Conservation (phyloP, 305 asterid species). For the Plantago coronopus region DNA sequence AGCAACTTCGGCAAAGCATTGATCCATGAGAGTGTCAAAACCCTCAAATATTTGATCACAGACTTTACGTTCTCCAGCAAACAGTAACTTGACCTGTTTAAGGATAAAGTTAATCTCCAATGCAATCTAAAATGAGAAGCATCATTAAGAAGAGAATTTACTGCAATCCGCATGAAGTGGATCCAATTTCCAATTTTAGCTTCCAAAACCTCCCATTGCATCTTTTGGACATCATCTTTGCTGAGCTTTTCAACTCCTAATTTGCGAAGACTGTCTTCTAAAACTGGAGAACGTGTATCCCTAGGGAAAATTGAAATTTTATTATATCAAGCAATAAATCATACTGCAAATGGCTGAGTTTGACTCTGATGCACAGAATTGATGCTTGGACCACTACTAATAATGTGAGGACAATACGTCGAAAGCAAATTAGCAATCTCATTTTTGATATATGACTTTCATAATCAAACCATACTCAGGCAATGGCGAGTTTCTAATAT, state of each 20-base stretch:
- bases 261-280: slow-evolving; percentile 90
- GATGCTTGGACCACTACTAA: background rate
- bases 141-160: slow-evolving; percentile 32
- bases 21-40: slow-evolving; percentile 75
- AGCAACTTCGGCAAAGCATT: slow-evolving; percentile 92
- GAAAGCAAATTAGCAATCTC: background rate
- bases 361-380: background rate
- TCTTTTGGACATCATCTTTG: slow-evolving; percentile 97
- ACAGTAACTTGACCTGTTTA: slow-evolving; percentile 83
- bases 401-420: background rate
- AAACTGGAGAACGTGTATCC: slow-evolving; percentile 81
- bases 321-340: background rate
- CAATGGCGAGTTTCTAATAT: too few relatives aligned
- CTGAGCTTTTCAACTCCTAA: slow-evolving; percentile 98
- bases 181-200: slow-evolving; percentile 99
- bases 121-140: slow-evolving; percentile 14
- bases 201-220: slow-evolving; percentile 99
- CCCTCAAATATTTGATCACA: slow-evolving; percentile 92
- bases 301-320: slow-evolving; percentile 28
- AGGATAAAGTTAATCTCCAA: slow-evolving; percentile 22
- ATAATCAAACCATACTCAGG: too few relatives aligned
- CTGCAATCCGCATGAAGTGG: slow-evolving; percentile 98
- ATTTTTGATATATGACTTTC: background rate
- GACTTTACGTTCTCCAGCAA: slow-evolving; percentile 90
- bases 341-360: background rate